These are phyloP conservation scores for Cinchona pubescens DNA, from an alignment of 257 asterid species.

Conservation along the genomic window DNA sequence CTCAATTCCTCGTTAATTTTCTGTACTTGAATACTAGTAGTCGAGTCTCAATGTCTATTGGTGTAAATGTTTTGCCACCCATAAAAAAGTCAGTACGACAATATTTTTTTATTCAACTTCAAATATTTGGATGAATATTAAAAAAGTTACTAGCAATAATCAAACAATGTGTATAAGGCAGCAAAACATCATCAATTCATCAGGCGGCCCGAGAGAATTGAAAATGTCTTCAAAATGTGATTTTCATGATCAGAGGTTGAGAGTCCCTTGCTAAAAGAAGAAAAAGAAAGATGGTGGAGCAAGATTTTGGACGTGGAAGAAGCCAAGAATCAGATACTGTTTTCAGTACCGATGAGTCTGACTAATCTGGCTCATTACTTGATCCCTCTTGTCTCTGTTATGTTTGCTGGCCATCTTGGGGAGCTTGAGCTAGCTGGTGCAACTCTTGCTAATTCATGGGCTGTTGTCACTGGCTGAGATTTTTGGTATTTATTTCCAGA, in stretches of 20 bases:
- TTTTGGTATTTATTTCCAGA: conserved; percentile 37
- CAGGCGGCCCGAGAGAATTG: neutral
- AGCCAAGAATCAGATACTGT: conserved; percentile 52
- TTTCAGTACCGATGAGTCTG: conserved; percentile 61
- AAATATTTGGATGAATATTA: no score
- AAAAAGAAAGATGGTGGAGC: conserved; percentile 28
- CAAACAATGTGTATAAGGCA: no score
- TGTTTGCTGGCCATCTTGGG: conserved; percentile 89
- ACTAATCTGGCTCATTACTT: conserved; percentile 48
- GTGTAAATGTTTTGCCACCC: no score
- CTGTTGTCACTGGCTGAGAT: conserved; percentile 55
- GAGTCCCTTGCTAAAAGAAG: neutral
- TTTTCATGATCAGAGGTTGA: neutral
- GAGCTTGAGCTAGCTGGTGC: conserved; percentile 67
- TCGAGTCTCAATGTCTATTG: no score
- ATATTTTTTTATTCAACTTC: no score
- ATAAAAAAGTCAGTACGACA: no score
- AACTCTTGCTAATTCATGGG: conserved; percentile 79
- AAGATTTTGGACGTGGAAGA: conserved; percentile 54
- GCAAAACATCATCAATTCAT: no score
- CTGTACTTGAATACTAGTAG: no score
- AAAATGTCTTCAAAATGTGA: neutral
- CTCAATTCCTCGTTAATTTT: no score
- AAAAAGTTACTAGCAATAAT: no score
- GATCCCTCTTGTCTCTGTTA: conserved; percentile 64